phyloP scores from a whole-genome alignment of 2,329 filamentous ascomycete genomes.

The Septoria petroselini region DNA sequence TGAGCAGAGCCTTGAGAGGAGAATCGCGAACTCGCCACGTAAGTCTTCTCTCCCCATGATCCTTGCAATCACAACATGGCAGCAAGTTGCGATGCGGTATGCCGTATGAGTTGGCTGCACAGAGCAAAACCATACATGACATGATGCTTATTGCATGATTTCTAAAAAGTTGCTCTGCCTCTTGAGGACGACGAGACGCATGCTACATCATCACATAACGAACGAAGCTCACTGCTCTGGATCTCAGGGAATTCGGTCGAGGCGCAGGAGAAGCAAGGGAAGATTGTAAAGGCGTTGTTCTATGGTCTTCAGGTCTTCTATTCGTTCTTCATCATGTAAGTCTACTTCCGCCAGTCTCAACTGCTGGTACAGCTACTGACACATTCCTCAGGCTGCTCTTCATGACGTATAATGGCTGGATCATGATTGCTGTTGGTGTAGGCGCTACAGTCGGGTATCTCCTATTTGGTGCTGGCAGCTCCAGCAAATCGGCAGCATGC shows the following conservation, averaged over 20 bases:
- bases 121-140: neutral
- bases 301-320: slow-evolving; percentile 97
- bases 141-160: neutral
- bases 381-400: slow-evolving; percentile 74
- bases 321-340: slow-evolving; percentile 99
- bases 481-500: slow-evolving; percentile 84
- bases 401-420: slow-evolving; percentile 99
- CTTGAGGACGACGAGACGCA: neutral
- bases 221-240: slow-evolving; percentile 67
- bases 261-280: slow-evolving; percentile 60
- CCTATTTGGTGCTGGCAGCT: slow-evolving; percentile 65
- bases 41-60: slow-evolving; percentile 28
- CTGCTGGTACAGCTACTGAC: neutral
- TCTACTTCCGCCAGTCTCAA: neutral
- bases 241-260: slow-evolving; percentile 38
- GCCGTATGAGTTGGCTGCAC: neutral
- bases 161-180: neutral
- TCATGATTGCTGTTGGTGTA: slow-evolving; percentile 87
- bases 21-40: slow-evolving; percentile 44
- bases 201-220: slow-evolving; percentile 25
- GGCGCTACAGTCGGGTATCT: slow-evolving; percentile 89
- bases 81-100: neutral
- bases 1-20: slow-evolving; percentile 57
- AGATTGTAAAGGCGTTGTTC: slow-evolving; percentile 73
- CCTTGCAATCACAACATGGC: too few relatives aligned